Evolutionary conservation across 352 stramenopile species (phyloP).

Genomic region (Phytophthora sp.): DNA sequence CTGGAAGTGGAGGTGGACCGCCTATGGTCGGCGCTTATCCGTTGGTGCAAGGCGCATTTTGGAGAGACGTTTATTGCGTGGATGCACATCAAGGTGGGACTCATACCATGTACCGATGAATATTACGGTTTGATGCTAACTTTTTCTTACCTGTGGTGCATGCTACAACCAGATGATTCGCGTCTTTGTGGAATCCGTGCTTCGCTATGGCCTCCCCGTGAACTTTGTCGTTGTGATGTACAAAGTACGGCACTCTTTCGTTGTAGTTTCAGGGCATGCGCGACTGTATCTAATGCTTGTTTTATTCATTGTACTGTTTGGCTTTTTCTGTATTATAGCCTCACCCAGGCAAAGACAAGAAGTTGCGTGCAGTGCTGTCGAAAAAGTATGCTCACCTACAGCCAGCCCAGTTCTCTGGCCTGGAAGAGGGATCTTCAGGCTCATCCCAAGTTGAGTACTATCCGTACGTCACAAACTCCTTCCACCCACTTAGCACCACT

Average conservation of each 20-base stretch:
- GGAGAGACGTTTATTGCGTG: conserved; percentile 97
- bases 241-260: conserved; percentile 50
- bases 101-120: not conserved
- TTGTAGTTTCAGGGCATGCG: not conserved
- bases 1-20: conserved; percentile 93
- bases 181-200: conserved; percentile 97
- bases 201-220: conserved; percentile 97
- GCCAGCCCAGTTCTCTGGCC: conserved; percentile 78
- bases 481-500: conserved; percentile 62
- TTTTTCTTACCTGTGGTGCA: conserved; percentile 3
- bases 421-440: conserved; percentile 71
- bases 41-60: conserved; percentile 99
- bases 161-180: conserved; percentile 93
- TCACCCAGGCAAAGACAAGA: conserved; percentile 85
- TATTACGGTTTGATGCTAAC: conserved; percentile 5
- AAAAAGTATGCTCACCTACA: conserved; percentile 90
- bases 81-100: conserved; percentile 97
- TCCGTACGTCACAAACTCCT: conserved; percentile 84
- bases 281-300: not conserved
- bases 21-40: conserved; percentile 93
- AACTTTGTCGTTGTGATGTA: conserved; percentile 94
- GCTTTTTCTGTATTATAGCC: conserved; percentile 37
- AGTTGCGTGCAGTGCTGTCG: conserved; percentile 70
- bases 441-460: conserved; percentile 79
- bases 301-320: not conserved